phyloP scores from a whole-genome alignment of 176 grass and related monocot genomes.

The Calamus simplicifolius region DNA sequence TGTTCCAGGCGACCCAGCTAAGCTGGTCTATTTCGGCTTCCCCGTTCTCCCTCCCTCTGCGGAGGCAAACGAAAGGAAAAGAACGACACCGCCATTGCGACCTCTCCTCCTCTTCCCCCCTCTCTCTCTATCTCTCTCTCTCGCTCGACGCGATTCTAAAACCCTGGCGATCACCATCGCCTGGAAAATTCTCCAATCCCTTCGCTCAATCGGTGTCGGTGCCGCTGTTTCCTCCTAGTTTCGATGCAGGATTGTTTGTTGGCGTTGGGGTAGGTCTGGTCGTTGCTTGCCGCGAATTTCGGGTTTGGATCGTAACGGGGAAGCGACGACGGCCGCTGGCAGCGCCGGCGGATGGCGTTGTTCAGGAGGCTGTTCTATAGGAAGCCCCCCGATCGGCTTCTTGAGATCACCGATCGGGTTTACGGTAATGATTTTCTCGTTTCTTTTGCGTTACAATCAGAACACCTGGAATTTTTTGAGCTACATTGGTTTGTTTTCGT shows the following conservation, averaged over 20 bases:
- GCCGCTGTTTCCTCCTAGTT: no score
- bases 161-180: background rate
- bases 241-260: no score
- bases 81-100: background rate
- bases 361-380: conserved; percentile 94
- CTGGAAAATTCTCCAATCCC: background rate
- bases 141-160: conserved; percentile 1
- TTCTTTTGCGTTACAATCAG: background rate
- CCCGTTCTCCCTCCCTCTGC: conserved; percentile 1
- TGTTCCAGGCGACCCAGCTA: no score
- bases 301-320: conserved; percentile 14
- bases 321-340: conserved; percentile 43
- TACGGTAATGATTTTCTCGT: conserved; percentile 44
- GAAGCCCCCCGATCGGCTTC: conserved; percentile 92
- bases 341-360: conserved; percentile 63
- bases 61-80: background rate
- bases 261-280: background rate
- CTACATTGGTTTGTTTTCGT: background rate
- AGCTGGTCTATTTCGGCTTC: no score
- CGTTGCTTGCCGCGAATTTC: conserved; percentile 3
- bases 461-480: conserved; percentile 1
- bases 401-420: conserved; percentile 88
- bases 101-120: no score
- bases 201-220: no score
- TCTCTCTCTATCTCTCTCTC: no score